Base-by-base conservation (phyloP, 257 asterid species). In the Avicennia marina region DNA sequence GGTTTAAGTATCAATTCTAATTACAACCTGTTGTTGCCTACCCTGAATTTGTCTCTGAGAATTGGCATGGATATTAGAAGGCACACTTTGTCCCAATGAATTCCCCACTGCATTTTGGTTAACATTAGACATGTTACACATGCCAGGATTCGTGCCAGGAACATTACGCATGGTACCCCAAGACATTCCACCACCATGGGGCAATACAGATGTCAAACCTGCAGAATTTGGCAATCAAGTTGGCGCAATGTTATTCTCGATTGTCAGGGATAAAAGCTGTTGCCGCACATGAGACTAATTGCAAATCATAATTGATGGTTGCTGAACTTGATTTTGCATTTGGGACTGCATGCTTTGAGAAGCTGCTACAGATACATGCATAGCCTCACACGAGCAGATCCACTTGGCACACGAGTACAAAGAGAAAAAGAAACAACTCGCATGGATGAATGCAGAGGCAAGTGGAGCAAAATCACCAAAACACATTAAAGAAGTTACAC, bases 251-350 rank as follows among this genome's bases (percentile, higher is more conserved):
- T 72, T 84, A 66, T 61, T 86, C 80, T 72, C 86, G 56, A 81
- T 77, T 62, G 69, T 84, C 75, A 85, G 96, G 47, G 94, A 72
- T 66, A 83, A 48, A 36, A 80, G 56, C 66, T 84, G 97, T 50
- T 86, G 99, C 47, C 95, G 90, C 47, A 60, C 76, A 75, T 85
- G 98, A 60, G 89, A 68, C 70, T 82, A 97, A 74, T 80, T 82
- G 53, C 77, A 56, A 53, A n/a, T n/a, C n/a, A 82, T 67, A 65
- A 71, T 71, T 56, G 87, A 64, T 48, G 78, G 78, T 61, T 71
- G 87, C 68, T 77, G 95, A 45, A 72, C 94, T 71, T 81, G 98
- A 75, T 78, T 86, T 62, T 72, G 94, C 20, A 93, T 67, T 74
- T 89, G 97, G 58, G 97, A 64, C 62, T 78, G 98, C 78, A 82